Evolutionary conservation across 768 basidiomycete species (phyloP).

Genomic region (Pleurotus ostreatus): DNA sequence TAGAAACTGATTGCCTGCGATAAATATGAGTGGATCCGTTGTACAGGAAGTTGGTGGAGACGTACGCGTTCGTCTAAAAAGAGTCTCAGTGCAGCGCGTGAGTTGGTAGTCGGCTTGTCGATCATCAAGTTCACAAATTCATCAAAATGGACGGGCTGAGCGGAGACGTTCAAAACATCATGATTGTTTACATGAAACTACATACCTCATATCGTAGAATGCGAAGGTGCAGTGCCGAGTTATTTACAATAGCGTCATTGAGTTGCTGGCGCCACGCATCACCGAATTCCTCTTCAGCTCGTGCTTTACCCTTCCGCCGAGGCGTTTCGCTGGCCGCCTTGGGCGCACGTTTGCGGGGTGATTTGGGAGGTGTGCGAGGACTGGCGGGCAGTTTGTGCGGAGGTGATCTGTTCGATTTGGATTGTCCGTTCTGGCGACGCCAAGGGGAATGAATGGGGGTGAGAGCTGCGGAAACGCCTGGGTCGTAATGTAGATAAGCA

Average conservation of each 20-base stretch:
- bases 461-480: slow-evolving; percentile 12
- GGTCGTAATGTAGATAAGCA: slow-evolving; percentile 31
- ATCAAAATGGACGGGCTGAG: slow-evolving; percentile 56
- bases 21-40: not conserved
- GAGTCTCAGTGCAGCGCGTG: slow-evolving; percentile 34
- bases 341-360: slow-evolving; percentile 8
- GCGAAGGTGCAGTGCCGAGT: slow-evolving; percentile 46
- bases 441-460: not conserved
- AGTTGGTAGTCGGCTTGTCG: slow-evolving; percentile 26
- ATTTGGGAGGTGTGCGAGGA: not conserved
- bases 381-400: not conserved
- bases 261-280: slow-evolving; percentile 42
- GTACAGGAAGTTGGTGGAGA: not conserved
- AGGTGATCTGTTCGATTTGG: slow-evolving; percentile 3
- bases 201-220: slow-evolving; percentile 66
- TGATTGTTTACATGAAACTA: not conserved
- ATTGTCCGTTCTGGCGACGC: not conserved
- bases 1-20: slow-evolving; percentile 55
- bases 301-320: not conserved
- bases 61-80: slow-evolving; percentile 58
- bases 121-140: slow-evolving; percentile 42
- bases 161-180: not conserved
- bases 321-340: slow-evolving; percentile 14
- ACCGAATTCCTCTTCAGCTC: slow-evolving; percentile 14
- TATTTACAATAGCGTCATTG: slow-evolving; percentile 35